Evolutionary conservation across 1,284 basidiomycete species (phyloP).

Genomic region (Ganoderma boninense): DNA sequence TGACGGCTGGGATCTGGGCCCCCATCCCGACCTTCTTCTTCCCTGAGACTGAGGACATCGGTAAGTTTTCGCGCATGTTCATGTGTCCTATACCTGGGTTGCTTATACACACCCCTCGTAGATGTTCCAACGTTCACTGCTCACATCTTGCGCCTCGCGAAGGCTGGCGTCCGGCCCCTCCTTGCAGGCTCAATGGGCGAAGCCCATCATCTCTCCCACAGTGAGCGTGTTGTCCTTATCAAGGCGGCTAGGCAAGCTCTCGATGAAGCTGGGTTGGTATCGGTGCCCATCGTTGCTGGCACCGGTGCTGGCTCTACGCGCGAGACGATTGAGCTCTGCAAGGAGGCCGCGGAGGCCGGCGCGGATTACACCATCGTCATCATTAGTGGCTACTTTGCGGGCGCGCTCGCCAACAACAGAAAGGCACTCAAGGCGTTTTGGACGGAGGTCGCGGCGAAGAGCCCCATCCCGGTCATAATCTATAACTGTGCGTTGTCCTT

Average conservation of each 20-base stretch:
- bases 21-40: conserved; percentile 89
- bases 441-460: conserved; percentile 76
- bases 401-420: conserved; percentile 65
- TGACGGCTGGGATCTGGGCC: conserved; percentile 83
- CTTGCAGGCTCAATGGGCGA: conserved; percentile 86
- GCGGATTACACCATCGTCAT: conserved; percentile 89
- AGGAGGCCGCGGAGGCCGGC: conserved; percentile 80
- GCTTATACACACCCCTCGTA: conserved; percentile 38
- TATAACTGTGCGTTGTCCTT: conserved; percentile 37
- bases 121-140: conserved; percentile 77
- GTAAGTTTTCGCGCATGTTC: conserved; percentile 49
- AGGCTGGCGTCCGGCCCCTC: conserved; percentile 79
- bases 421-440: conserved; percentile 83
- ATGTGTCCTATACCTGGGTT: not conserved
- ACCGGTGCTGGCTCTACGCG: conserved; percentile 84
- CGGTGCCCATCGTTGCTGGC: conserved; percentile 80
- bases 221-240: conserved; percentile 77
- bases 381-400: conserved; percentile 85
- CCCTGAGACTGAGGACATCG: conserved; percentile 79
- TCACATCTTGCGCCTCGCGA: conserved; percentile 77
- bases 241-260: conserved; percentile 74
- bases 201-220: conserved; percentile 79
- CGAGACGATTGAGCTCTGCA: conserved; percentile 77
- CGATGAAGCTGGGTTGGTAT: conserved; percentile 66
- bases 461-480: conserved; percentile 75